Base-by-base conservation (phyloP, 208 protist genomes). In the Angomonas ambiguus region DNA sequence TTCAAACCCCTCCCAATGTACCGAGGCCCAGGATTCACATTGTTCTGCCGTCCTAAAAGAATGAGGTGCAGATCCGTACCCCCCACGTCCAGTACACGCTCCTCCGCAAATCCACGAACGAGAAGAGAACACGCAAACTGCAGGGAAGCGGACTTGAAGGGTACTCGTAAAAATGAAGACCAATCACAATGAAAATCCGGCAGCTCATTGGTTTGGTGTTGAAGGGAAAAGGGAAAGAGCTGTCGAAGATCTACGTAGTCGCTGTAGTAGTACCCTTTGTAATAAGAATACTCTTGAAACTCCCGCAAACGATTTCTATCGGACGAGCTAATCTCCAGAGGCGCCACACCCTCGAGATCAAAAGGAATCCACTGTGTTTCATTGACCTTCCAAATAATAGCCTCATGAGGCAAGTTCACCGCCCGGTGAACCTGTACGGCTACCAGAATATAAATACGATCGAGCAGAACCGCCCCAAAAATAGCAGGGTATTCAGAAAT, bases 1-100 rank as follows among this genome's bases (percentile, higher is more conserved):
- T 95, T 95, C 0, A 95, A 80, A 8, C 90, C 90, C 13, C 90
- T 74, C 27, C 90, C 84, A 35, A 88, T 69, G 62, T 92, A 95
- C 3, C 90, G 77, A 2, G 90, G 90, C 0, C 86, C 90, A 0
- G 90, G 90, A 69, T 95, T 95, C 22, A 84, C 51, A 67, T 88
- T 77, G 65, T 81, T 93, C 64, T 95, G 86, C 10, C 83, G 61
- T 11, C 90, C 90, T 6, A 91, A 48, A 0, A 95, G 74, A 38
- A 92, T 45, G 0, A 92, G 30, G 67, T 88, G 82, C 25, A 95
- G 72, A 53, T 80, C 60, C 20, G 62, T 51, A 35, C 65, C 72
- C 34, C 84, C 77, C 32, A 79, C 61, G 1, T 45, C 30, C 22
- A 82, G 73, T 1, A 77, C 64, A 10, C 71, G 82, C 62, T 83